phyloP scores from a whole-genome alignment of 2,329 filamentous ascomycete species.

The Colletotrichum sp. region DNA sequence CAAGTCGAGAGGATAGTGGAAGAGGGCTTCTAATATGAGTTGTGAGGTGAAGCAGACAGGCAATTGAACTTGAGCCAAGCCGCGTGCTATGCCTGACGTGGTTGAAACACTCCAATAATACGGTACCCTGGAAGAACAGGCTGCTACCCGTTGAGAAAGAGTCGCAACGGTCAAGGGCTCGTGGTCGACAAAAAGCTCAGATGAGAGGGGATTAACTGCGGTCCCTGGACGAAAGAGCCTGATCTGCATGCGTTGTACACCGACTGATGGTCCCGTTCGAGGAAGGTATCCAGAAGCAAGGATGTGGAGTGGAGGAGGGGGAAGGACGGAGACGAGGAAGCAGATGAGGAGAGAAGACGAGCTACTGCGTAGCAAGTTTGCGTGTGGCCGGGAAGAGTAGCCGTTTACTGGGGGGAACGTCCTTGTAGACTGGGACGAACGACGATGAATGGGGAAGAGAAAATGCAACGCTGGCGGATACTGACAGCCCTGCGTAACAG shows the following conservation, averaged over 20 bases:
- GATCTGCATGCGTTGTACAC: background rate
- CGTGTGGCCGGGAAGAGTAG: background rate
- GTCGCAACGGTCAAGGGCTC: background rate
- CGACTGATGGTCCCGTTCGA: background rate
- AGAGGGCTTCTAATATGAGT: background rate
- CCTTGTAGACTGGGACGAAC: background rate
- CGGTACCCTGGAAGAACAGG: background rate
- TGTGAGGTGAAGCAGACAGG: background rate
- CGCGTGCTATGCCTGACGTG: background rate
- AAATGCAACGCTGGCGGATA: background rate
- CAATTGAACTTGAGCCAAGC: background rate
- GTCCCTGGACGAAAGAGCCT: background rate
- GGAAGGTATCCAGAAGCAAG: background rate
- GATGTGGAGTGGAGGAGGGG: background rate
- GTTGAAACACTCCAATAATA: slow-evolving; percentile 15
- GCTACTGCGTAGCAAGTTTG: background rate
- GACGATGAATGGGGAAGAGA: background rate
- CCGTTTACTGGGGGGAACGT: background rate
- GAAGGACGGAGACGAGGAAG: background rate
- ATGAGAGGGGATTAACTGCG: background rate
- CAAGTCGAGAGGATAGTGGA: background rate
- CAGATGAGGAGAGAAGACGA: background rate
- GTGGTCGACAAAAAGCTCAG: background rate
- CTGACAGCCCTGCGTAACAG: background rate
- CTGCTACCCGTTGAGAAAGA: background rate